Evolutionary conservation across 768 basidiomycete species (phyloP).

Genomic region (Phaeotremella skinneri): DNA sequence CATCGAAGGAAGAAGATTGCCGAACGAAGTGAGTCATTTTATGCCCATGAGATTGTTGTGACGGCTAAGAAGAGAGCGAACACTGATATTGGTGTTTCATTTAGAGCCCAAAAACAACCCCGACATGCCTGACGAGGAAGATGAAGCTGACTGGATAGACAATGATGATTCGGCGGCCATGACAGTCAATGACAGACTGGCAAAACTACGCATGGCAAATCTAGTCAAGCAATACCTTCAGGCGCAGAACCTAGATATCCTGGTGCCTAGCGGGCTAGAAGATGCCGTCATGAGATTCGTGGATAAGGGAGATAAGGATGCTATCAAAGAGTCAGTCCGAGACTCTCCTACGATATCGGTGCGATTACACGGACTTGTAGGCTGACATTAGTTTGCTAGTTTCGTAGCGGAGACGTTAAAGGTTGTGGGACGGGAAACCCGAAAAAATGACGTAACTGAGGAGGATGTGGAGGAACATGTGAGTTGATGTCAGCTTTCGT

Average conservation of each 20-base stretch:
- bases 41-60: neutral
- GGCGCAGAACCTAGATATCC: constrained; percentile 86
- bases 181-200: constrained; percentile 53
- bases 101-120: constrained; percentile 61
- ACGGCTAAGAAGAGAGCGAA: neutral
- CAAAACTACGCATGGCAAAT: constrained; percentile 77
- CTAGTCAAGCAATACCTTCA: constrained; percentile 87
- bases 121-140: constrained; percentile 70
- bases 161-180: constrained; percentile 58
- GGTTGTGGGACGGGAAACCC: constrained; percentile 39
- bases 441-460: constrained; percentile 44
- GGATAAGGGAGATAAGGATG: constrained; percentile 94
- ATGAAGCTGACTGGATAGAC: constrained; percentile 65
- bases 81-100: neutral
- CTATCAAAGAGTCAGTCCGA: constrained; percentile 74
- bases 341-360: neutral
- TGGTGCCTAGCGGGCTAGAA: constrained; percentile 85
- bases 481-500: constrained; percentile 8
- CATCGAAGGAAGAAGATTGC: constrained; percentile 72
- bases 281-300: constrained; percentile 94
- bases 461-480: constrained; percentile 52
- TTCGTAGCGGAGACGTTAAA: constrained; percentile 53
- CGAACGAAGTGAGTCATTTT: constrained; percentile 37
- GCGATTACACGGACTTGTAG: neutral
- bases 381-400: constrained; percentile 27